A percentile compares a stretch with the other conserved stretches of the same genome.
These are phyloP conservation scores for Tirmania nivea DNA, from an alignment of 495 filamentous ascomycete genomes.

Conservation along the genomic window DNA sequence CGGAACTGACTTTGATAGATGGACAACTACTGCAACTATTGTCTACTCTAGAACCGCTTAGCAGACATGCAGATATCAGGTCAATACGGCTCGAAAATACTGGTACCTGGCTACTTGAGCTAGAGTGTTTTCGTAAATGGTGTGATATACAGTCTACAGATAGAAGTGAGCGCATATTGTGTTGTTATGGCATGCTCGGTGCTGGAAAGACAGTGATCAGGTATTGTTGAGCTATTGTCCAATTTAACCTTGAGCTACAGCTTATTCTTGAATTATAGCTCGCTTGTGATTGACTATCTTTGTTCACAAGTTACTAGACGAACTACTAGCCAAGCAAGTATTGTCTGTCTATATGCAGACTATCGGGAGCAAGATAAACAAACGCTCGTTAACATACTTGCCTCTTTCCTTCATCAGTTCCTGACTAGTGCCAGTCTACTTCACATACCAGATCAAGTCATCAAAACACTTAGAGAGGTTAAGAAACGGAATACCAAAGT, in stretches of 20 bases:
- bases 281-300: neutral
- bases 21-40: neutral
- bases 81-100: neutral
- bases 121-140: neutral
- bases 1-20: neutral
- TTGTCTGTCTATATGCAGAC: neutral
- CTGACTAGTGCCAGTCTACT: neutral
- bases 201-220: neutral
- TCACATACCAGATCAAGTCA: neutral
- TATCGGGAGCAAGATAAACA: neutral
- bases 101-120: neutral
- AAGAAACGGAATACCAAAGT: neutral
- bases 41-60: neutral
- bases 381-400: neutral
- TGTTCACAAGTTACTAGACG: neutral
- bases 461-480: neutral
- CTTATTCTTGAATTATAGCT: neutral
- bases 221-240: neutral
- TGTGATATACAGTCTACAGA: neutral
- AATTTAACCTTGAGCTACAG: neutral
- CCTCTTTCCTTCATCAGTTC: neutral
- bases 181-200: neutral
- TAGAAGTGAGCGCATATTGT: neutral
- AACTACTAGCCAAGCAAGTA: neutral
- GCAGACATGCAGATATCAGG: neutral